Base-by-base conservation (phyloP, 176 grass and related monocot genomes). In the Pontederia crassipes region DNA sequence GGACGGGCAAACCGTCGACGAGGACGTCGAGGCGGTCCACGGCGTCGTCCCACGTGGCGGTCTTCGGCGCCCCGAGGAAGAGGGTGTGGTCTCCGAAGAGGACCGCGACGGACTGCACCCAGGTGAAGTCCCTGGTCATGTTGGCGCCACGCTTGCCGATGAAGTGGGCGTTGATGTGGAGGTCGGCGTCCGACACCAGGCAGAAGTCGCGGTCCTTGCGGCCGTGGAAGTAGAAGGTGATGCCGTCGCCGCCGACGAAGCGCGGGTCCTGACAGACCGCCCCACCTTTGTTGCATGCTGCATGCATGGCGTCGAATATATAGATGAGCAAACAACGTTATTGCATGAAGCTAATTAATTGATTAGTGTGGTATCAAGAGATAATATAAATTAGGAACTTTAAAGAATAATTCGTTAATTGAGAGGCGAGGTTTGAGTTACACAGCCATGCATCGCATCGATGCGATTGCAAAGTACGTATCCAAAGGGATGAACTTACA, bases 101-200 rank as follows among this genome's bases (percentile, higher is more conserved):
- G 47, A 80, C 32, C 11, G 49, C 54, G 24, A 80, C 17, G 24
- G 70, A 74, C 55, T 80, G 78, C 18, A 80, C 56, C 63, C 71
- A 80, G 11, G 78, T 80, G 71, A 80, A 74, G 64, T 80, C 71
- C 0, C 78, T 48, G 12, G 65, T 74, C 53, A 68, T 80, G 47
- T 52, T 17, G 20, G 71, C 49, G 17, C 58, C 70, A 0, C 62
- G 62, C 65, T 80, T 80, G 8, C 62, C 77, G 8, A 69, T 56
- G 70, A 69, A 69, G 35, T 74, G 78, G 10, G 62, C 77, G 57
- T 79, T 79, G 61, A 79, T 73, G 69, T 79, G 69, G 69, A 79
- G 20, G 15, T 54, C 46, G 1, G 62, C 45, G 69, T 79, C 68
- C 14, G 45, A 67, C 28, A 73, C 35, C 2, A 73, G 62, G 75